Evolutionary conservation across 345 rosid species (phyloP), one percentile per base, ranked within the genome.

Genomic region (Salix suchowensis): DNA sequence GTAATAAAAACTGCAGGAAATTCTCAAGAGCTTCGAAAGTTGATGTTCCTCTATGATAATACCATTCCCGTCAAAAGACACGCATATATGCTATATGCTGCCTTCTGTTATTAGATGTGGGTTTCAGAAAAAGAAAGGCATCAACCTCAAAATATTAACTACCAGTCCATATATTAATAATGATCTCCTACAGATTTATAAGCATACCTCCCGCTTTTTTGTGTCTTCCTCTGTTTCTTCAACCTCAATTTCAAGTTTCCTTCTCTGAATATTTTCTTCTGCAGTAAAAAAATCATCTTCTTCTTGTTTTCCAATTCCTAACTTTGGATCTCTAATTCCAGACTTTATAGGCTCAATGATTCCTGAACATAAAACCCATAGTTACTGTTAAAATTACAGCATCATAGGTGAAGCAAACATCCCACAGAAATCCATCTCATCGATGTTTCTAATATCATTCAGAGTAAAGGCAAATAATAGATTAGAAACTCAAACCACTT

Each of bases 1-100:
- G 94, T 90, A 93, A 93, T 95, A 95, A 91, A 95, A 89, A 93
- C 97, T 89, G 96, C 89, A 89, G 88, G 90, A 88, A 89, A 91
- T 84, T 87, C 90, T 88, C 92, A 85, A 88, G 88, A 87, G 85
- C 91, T 91, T 88, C 90, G 87, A 87, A 89, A 84, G 88, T 91
- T 87, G 87, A 86, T 89, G 88, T 85, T 87, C 92, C 88, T 88
- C 86, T 86, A 94, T 77, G 85, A 90, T 88, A n/a, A 83, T 81
- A 89, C 85, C 91, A 89, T 82, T 88, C 88, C 84, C 87, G 73
- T 88, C 91, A 91, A 87, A 91, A 90, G 90, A 84, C 92, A 89
- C 50, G 62, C 88, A 90, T 83, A 90, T 86, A 88, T 83, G 87
- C 79, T 85, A 91, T 86, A 85, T 90, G 91, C 91, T 84, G 91